Conservation (phyloP, 495 filamentous ascomycete species). For the Aspergillus incahuasiensis region DNA sequence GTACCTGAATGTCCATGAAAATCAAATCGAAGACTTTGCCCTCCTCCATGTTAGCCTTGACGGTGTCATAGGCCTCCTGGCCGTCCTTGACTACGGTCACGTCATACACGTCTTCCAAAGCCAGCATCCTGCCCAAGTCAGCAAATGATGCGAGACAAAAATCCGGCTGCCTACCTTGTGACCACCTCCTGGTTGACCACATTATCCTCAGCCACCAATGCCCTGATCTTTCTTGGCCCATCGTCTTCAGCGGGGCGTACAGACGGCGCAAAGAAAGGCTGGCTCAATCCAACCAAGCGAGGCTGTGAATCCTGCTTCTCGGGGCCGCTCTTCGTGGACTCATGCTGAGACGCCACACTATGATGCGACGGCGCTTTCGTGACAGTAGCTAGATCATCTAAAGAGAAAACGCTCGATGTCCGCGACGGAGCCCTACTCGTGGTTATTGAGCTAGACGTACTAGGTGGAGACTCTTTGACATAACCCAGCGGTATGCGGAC, state of each 20-base stretch:
- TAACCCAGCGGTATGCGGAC: conserved; percentile 81
- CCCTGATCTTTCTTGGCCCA: conserved; percentile 55
- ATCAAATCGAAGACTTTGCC: conserved; percentile 73
- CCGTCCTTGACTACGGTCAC: conserved; percentile 81
- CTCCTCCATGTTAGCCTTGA: conserved; percentile 74
- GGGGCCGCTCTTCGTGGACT: conserved; percentile 19
- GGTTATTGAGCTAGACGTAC: conserved; percentile 23
- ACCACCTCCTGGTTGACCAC: conserved; percentile 94
- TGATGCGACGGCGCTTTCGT: conserved; percentile 22
- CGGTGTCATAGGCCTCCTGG: conserved; percentile 80
- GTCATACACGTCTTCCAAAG: conserved; percentile 67
- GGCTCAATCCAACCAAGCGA: conserved; percentile 74
- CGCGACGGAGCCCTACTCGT: conserved; percentile 23
- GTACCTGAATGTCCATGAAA: conserved; percentile 77
- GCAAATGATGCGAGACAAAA: not conserved
- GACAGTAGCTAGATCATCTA: conserved; percentile 30
- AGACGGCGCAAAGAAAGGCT: conserved; percentile 75
- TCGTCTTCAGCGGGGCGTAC: conserved; percentile 41
- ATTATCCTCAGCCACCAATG: conserved; percentile 94
- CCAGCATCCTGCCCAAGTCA: conserved; percentile 45
- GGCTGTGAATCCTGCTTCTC: conserved; percentile 54
- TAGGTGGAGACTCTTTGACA: conserved; percentile 59
- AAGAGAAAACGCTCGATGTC: conserved; percentile 25
- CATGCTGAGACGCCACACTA: conserved; percentile 20
- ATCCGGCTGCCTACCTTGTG: conserved; percentile 10